Evolutionary conservation across 2,329 filamentous ascomycete genomes (phyloP), one percentile per base, ranked within the genome.

Genomic region (Calonectria hongkongensis): DNA sequence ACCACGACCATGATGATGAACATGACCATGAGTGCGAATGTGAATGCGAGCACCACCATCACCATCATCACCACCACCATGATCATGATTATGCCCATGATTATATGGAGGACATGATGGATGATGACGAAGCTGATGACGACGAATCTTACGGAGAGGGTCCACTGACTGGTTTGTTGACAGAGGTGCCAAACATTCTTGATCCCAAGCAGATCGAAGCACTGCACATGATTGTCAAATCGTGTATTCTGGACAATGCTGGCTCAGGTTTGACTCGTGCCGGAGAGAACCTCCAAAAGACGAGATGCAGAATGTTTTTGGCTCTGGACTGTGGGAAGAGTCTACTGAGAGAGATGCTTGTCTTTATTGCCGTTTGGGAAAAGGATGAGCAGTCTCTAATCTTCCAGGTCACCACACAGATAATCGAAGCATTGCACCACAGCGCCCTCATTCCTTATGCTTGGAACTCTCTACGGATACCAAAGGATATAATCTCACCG

Each of bases 331-430:
- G 95, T 74, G 96, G 96, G 3, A 93, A 96, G 77, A 98, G 97
- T 81, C 87, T 98, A 4, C 88, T 98, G 1, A 90, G 96, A 69
- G 96, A 98, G 83, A 91, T 98, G 80, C 88, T 98, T 51, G 97
- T 98, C 71, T 98, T 98, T 82, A 98, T 98, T 74, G 96, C 96
- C 6, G 96, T 98, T 10, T 98, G 96, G 96, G 96, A 98, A 81
- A 92, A 98, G 79, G 94, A 95, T 48, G 96, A 98, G 82, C 93
- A 96, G 73, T 95, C 97, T 73, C 91, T 98, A 45, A 98, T 98
- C 80, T 98, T 98, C 87, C 96, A 98, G 83, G 95, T 98, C 83
- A 98, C 97, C 84, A 94, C 95, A 54, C 96, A 98, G 84, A 98
- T 98, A 73, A 95, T 98, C 85, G 95, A 98, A 82, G 95, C 96